phyloP scores from a whole-genome alignment of 1,139 yeast genomes.

The Yamadazyma atmosphaerica region DNA sequence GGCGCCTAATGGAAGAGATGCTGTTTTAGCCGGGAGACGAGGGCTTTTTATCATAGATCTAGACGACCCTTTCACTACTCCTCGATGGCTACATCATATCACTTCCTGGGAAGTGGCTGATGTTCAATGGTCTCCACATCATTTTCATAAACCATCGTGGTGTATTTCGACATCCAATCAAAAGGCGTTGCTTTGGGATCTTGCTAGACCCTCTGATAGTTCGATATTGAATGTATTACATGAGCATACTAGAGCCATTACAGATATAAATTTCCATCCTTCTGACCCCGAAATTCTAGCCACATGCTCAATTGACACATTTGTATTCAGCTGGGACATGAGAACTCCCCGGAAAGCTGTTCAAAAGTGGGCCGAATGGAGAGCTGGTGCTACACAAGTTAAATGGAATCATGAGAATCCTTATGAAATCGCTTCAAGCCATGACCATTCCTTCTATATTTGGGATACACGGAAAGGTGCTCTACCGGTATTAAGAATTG shows the following conservation, averaged over 20 bases:
- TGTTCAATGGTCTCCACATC: slow-evolving; percentile 95
- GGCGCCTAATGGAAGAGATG: slow-evolving; percentile 91
- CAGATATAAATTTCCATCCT: slow-evolving; percentile 93
- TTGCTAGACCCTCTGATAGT: slow-evolving; percentile 68
- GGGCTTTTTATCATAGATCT: slow-evolving; percentile 89
- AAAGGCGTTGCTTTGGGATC: slow-evolving; percentile 92
- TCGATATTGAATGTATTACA: slow-evolving; percentile 89
- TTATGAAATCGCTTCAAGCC: slow-evolving; percentile 79
- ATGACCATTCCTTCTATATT: slow-evolving; percentile 72
- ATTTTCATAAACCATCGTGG: slow-evolving; percentile 80
- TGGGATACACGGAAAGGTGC: slow-evolving; percentile 93
- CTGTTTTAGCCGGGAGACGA: slow-evolving; percentile 84
- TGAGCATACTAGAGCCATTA: slow-evolving; percentile 88
- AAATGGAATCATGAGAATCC: slow-evolving; percentile 87
- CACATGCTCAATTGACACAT: slow-evolving; percentile 90
- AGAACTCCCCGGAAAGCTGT: slow-evolving; percentile 73
- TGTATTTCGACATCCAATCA: slow-evolving; percentile 93
- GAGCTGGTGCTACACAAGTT: slow-evolving; percentile 92
- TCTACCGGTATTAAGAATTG: slow-evolving; percentile 63
- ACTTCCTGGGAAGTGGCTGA: slow-evolving; percentile 99
- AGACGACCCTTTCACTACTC: slow-evolving; percentile 94
- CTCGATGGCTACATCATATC: slow-evolving; percentile 87
- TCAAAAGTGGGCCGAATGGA: slow-evolving; percentile 85
- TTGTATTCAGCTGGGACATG: slow-evolving; percentile 88
- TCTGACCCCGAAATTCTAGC: slow-evolving; percentile 86